phyloP scores from a whole-genome alignment of 176 grass and related monocot genomes.

The Ampelocalamus luodianensis region DNA sequence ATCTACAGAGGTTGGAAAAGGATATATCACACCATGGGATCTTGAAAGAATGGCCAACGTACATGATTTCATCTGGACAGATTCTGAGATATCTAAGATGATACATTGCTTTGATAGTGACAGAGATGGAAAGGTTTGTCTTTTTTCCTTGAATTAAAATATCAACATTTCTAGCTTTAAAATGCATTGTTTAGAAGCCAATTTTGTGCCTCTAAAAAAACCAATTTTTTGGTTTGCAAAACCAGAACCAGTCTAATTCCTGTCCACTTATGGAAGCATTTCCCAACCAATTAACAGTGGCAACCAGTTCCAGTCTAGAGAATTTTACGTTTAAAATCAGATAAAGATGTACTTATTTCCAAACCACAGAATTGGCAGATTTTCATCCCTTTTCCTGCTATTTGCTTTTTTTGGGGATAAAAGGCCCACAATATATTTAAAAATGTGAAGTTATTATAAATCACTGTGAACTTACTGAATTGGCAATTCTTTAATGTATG shows the following conservation, averaged over 20 bases:
- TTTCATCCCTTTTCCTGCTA: neutral
- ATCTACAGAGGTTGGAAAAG: conserved; percentile 80
- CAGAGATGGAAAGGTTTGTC: conserved; percentile 78
- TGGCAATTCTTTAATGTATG: neutral
- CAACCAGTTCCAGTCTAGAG: neutral
- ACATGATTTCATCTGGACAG: conserved; percentile 91
- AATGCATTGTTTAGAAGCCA: neutral
- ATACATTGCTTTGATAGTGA: conserved; percentile 82
- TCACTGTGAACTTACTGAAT: neutral
- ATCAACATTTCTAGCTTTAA: neutral
- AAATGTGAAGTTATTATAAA: neutral
- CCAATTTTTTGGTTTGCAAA: neutral
- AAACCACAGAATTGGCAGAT: neutral
- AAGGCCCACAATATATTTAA: neutral
- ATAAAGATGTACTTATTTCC: neutral
- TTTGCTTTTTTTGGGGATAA: neutral
- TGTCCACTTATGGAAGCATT: conserved; percentile 6
- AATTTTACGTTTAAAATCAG: neutral
- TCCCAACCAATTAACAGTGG: neutral
- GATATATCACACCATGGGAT: conserved; percentile 81
- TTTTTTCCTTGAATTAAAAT: neutral
- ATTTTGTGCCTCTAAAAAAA: neutral
- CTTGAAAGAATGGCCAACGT: conserved; percentile 74
- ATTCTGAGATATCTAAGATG: conserved; percentile 83
- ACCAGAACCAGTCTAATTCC: neutral